Conservation (phyloP, 352 stramenopile species). For the Phytopythium vexans region DNA sequence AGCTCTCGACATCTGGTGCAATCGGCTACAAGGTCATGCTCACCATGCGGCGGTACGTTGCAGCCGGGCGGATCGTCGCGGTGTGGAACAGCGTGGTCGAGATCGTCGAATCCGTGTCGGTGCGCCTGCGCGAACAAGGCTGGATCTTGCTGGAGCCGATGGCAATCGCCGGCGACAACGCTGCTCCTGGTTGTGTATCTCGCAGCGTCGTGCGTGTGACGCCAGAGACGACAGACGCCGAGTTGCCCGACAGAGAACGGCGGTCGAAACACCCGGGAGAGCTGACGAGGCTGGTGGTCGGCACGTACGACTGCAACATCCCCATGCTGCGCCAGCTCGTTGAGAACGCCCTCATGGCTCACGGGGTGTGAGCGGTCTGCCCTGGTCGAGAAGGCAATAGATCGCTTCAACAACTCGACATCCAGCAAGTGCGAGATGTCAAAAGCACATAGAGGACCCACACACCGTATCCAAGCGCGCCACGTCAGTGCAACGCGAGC, state of each 20-base stretch:
- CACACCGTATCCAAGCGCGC: too few relatives aligned
- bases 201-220: slow-evolving; percentile 19
- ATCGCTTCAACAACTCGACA: slow-evolving; percentile 1
- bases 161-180: too few relatives aligned
- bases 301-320: slow-evolving; percentile 21
- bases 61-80: slow-evolving; percentile 21
- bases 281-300: slow-evolving; percentile 23
- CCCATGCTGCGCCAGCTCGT: slow-evolving; percentile 14
- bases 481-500: neutral
- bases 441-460: neutral
- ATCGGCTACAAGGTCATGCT: slow-evolving; percentile 16
- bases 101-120: slow-evolving; percentile 18
- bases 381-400: neutral
- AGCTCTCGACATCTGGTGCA: slow-evolving; percentile 12
- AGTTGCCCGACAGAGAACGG: too few relatives aligned
- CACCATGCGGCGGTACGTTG: slow-evolving; percentile 20
- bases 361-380: neutral
- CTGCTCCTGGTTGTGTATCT: too few relatives aligned
- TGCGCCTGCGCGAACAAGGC: slow-evolving; percentile 28
- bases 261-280: slow-evolving; percentile 12
- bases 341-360: slow-evolving; percentile 6
- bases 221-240: slow-evolving; percentile 9
- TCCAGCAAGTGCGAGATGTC: neutral
- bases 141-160: slow-evolving; percentile 4
- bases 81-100: slow-evolving; percentile 27